phyloP scores from a whole-genome alignment of 257 asterid genomes.

The Knoxia roxburghii region DNA sequence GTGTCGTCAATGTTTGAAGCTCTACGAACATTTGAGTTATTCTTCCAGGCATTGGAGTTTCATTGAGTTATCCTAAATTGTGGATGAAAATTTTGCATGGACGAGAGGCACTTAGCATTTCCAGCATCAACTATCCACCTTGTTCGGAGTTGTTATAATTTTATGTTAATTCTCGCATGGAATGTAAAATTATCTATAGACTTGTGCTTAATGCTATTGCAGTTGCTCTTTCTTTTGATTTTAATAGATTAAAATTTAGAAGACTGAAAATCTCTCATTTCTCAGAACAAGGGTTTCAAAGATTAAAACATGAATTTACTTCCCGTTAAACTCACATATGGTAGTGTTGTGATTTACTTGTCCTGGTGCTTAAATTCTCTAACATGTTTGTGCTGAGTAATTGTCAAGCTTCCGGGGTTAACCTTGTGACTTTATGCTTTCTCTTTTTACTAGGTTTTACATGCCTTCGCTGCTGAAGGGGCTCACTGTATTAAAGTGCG shows the following conservation, averaged over 20 bases:
- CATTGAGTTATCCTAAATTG: background rate
- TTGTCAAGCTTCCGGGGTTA: background rate
- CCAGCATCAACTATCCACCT: background rate
- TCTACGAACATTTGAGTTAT: background rate
- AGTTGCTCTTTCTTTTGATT: background rate
- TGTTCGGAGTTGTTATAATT: background rate
- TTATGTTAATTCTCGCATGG: no score
- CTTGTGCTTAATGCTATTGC: background rate
- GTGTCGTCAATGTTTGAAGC: background rate
- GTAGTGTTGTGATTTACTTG: background rate
- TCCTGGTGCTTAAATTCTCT: background rate
- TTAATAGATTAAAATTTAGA: background rate
- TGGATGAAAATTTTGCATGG: background rate
- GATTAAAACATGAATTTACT: background rate
- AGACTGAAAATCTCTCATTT: background rate
- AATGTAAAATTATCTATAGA: background rate
- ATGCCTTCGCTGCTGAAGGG: conserved; percentile 96
- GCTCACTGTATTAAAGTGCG: conserved; percentile 88
- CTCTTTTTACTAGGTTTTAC: conserved; percentile 59
- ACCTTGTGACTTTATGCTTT: conserved; percentile 10
- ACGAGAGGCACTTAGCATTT: no score
- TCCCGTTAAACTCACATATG: background rate
- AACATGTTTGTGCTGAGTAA: background rate
- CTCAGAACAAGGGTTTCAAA: background rate
- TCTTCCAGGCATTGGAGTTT: background rate